phyloP scores from a whole-genome alignment of 1,284 basidiomycete genomes.

The Anthracocystis walkeri region DNA sequence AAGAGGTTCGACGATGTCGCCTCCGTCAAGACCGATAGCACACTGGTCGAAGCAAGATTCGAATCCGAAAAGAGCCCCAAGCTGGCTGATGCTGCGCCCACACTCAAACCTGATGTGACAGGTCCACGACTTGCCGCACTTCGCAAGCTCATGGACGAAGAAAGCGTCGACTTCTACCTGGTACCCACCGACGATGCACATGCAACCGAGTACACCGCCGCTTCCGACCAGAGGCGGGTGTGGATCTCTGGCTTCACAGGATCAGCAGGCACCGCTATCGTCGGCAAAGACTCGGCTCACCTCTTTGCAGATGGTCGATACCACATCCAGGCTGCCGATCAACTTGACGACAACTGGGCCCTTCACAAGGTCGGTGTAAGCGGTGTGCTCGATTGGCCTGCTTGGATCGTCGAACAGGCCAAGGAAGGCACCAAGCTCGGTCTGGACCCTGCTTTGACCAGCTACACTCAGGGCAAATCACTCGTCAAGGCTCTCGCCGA shows the following conservation, averaged over 20 bases:
- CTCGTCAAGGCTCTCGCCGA: slow-evolving; percentile 31
- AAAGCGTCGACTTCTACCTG: slow-evolving; percentile 69
- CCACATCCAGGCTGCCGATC: slow-evolving; percentile 83
- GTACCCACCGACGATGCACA: slow-evolving; percentile 89
- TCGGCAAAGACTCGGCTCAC: slow-evolving; percentile 73
- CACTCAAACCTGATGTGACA: slow-evolving; percentile 35
- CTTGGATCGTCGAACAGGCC: slow-evolving; percentile 70
- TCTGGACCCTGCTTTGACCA: slow-evolving; percentile 87
- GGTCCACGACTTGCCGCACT: slow-evolving; percentile 74
- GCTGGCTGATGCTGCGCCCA: background rate
- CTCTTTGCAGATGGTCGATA: slow-evolving; percentile 89
- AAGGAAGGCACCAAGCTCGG: slow-evolving; percentile 77
- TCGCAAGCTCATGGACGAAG: slow-evolving; percentile 52
- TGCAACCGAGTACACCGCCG: slow-evolving; percentile 85
- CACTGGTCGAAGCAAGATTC: slow-evolving; percentile 32
- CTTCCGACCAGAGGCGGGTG: slow-evolving; percentile 82
- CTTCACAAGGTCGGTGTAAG: slow-evolving; percentile 77
- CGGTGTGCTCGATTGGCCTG: slow-evolving; percentile 70
- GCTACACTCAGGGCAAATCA: slow-evolving; percentile 75
- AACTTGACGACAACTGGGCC: slow-evolving; percentile 83
- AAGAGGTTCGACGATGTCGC: slow-evolving; percentile 25
- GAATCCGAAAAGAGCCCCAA: slow-evolving; percentile 27
- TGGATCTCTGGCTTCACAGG: slow-evolving; percentile 89
- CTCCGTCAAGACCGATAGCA: slow-evolving; percentile 37
- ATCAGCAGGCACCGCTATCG: slow-evolving; percentile 83